Conservation (phyloP, 176 grass and related monocot species). For the Echinochloa phyllopogon region DNA sequence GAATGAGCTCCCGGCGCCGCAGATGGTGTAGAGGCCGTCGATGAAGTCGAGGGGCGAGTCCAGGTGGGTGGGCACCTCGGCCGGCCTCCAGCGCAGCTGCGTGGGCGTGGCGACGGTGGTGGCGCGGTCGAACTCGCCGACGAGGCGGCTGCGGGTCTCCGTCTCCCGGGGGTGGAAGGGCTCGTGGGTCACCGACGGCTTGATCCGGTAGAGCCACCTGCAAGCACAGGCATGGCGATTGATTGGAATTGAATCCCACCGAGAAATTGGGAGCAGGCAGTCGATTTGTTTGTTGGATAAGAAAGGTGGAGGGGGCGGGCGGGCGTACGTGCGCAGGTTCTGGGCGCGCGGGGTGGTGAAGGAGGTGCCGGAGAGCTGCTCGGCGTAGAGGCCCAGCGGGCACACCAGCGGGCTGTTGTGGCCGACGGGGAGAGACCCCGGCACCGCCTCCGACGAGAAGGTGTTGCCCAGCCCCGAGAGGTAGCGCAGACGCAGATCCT, state of each 20-base stretch:
- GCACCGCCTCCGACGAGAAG: slow-evolving; percentile 72
- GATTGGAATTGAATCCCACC: too few relatives aligned
- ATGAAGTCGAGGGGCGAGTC: slow-evolving; percentile 56
- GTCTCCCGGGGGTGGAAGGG: slow-evolving; percentile 70
- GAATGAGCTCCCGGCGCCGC: slow-evolving; percentile 86
- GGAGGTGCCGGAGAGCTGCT: slow-evolving; percentile 97
- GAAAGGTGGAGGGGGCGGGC: accelerated
- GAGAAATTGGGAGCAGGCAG: too few relatives aligned
- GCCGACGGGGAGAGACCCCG: slow-evolving; percentile 55
- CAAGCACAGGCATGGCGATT: too few relatives aligned
- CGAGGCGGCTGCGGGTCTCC: slow-evolving; percentile 13
- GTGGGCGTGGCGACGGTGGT: slow-evolving; percentile 79
- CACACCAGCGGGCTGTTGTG: slow-evolving; percentile 88
- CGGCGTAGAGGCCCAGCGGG: slow-evolving; percentile 91
- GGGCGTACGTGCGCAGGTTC: slow-evolving; percentile 68
- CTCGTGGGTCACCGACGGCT: slow-evolving; percentile 96
- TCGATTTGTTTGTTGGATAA: too few relatives aligned
- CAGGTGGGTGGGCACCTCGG: slow-evolving; percentile 50
- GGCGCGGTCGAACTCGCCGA: slow-evolving; percentile 71
- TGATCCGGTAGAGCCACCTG: slow-evolving; percentile 96
- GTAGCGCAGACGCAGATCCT: slow-evolving; percentile 27
- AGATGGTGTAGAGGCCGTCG: slow-evolving; percentile 85
- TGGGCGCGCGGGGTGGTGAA: slow-evolving; percentile 81
- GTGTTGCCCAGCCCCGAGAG: slow-evolving; percentile 77
- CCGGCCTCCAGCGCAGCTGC: slow-evolving; percentile 83